A percentile compares a stretch with the other conserved stretches of the same genome.
These are phyloP conservation scores for Przewalskia tangutica DNA, from an alignment of 257 asterid genomes.

Conservation along the genomic window DNA sequence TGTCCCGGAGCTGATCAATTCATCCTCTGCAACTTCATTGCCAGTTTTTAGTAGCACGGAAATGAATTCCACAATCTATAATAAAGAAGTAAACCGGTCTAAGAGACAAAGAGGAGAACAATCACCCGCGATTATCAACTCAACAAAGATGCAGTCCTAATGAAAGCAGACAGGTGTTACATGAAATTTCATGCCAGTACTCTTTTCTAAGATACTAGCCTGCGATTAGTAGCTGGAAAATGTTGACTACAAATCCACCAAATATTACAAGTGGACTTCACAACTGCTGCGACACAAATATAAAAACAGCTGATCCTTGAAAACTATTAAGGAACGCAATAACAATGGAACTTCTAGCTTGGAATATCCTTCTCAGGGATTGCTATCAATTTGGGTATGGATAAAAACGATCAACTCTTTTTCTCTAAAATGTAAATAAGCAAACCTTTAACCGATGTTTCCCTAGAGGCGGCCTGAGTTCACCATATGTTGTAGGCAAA, in stretches of 20 bases:
- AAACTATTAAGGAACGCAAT: neutral
- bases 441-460: constrained; percentile 87
- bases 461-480: constrained; percentile 94
- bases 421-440: neutral
- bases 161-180: neutral
- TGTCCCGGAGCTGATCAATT: constrained; percentile 71
- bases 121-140: neutral
- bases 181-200: neutral
- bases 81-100: constrained; percentile 1
- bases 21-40: constrained; percentile 74
- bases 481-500: constrained; percentile 79
- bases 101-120: neutral
- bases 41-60: constrained; percentile 80
- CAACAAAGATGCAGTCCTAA: neutral
- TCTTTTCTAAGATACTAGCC: neutral
- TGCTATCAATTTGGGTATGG: neutral
- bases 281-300: neutral
- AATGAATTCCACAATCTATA: constrained; percentile 78
- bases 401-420: neutral
- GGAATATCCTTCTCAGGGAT: neutral
- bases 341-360: neutral
- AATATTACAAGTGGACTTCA: neutral
- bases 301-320: neutral
- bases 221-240: neutral
- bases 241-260: neutral